A percentile compares a stretch with the other conserved stretches of the same genome.
Evolutionary conservation across 176 grass and related monocot species (phyloP).

Genomic region (Lolium multiflorum): DNA sequence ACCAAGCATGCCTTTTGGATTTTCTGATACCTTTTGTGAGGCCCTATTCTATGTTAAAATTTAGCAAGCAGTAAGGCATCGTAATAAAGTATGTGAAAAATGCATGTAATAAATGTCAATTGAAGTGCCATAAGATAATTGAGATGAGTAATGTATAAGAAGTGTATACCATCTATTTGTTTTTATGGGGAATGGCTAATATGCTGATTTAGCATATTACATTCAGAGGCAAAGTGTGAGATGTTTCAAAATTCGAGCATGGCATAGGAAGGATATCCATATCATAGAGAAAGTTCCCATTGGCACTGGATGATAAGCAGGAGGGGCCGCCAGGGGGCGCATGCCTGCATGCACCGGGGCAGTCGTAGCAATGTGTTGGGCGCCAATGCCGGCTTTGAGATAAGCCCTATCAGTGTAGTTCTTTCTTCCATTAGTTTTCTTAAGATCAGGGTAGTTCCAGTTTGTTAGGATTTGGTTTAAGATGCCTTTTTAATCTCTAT

Average conservation of each 20-base stretch:
- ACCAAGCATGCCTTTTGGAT: background rate
- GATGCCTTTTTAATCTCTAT: background rate
- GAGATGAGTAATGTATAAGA: background rate
- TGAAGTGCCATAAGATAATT: background rate
- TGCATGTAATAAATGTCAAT: background rate
- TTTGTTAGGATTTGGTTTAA: background rate
- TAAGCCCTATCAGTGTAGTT: background rate
- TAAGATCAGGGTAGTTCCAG: background rate
- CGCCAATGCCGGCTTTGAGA: background rate
- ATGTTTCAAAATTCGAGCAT: background rate
- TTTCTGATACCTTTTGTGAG: background rate
- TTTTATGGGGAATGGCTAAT: background rate
- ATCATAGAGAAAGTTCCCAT: background rate
- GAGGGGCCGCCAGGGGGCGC: background rate
- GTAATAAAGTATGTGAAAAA: background rate
- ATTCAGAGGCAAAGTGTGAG: background rate
- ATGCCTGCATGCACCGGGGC: background rate
- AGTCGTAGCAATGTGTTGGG: background rate
- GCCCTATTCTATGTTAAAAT: background rate
- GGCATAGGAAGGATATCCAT: background rate
- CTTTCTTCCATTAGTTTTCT: background rate
- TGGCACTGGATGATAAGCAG: background rate
- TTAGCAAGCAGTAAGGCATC: background rate
- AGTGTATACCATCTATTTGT: background rate
- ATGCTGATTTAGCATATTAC: background rate